A percentile compares a stretch with the other conserved stretches of the same genome.
phyloP scores from a whole-genome alignment of 2,329 filamentous ascomycete species.

The Fusarium sp. region DNA sequence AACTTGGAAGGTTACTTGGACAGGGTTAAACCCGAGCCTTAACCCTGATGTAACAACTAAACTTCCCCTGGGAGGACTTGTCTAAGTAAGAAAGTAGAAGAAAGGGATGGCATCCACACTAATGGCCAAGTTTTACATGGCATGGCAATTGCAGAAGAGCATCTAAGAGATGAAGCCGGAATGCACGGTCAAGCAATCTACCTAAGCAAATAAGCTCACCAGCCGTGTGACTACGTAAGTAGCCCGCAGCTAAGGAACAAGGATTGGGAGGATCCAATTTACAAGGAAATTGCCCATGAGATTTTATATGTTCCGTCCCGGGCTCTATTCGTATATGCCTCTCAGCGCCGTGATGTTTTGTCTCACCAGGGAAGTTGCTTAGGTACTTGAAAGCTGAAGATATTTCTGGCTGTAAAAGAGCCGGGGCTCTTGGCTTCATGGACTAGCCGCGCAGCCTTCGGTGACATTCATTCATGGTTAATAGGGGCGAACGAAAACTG shows the following conservation, averaged over 20 bases:
- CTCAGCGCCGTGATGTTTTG: constrained; percentile 1
- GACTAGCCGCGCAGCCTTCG: not conserved
- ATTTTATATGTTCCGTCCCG: constrained; percentile 12
- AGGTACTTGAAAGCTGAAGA: not conserved
- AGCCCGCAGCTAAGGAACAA: constrained; percentile 20
- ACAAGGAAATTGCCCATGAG: constrained; percentile 34
- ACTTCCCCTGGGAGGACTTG: not conserved
- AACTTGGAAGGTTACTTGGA: constrained; percentile 24
- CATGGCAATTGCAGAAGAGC: not conserved
- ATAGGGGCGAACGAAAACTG: constrained; percentile 18
- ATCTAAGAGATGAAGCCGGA: constrained; percentile 6
- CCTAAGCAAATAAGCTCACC: constrained; percentile 40
- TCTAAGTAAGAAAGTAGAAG: not conserved
- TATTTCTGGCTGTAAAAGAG: constrained; percentile 1
- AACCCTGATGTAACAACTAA: constrained; percentile 11
- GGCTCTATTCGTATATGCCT: constrained; percentile 6
- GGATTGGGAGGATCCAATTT: constrained; percentile 33
- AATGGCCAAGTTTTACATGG: not conserved
- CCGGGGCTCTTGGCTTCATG: constrained; percentile 5
- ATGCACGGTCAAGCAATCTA: constrained; percentile 33
- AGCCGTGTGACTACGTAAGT: constrained; percentile 28
- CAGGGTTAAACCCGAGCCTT: constrained; percentile 24
- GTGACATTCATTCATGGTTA: not conserved
- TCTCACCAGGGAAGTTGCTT: constrained; percentile 3
- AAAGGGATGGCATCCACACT: not conserved